These are phyloP conservation scores for Trypanosomatidae sp. DNA, from an alignment of 208 protist genomes.

Conservation along the genomic window DNA sequence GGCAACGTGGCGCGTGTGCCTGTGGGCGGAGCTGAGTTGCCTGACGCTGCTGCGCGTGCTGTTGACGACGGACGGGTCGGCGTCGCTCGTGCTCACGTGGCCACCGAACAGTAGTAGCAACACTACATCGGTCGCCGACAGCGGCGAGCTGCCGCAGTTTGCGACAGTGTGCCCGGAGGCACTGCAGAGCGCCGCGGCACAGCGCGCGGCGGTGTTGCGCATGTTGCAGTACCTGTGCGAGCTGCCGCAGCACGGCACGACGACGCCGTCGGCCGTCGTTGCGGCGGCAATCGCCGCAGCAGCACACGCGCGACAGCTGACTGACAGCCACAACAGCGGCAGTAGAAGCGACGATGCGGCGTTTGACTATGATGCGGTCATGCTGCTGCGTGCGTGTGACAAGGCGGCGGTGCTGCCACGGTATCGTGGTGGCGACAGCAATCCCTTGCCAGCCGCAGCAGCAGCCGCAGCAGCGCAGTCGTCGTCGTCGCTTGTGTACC, in stretches of 20 bases:
- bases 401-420: too few relatives aligned
- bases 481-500: too few relatives aligned
- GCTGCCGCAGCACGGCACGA: neutral
- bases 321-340: too few relatives aligned
- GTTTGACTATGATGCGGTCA: too few relatives aligned
- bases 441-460: too few relatives aligned
- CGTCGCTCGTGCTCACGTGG: constrained; percentile 2
- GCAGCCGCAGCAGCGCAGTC: too few relatives aligned
- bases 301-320: constrained; percentile 1
- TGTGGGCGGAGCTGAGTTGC: constrained; percentile 44
- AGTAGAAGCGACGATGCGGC: too few relatives aligned
- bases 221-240: constrained; percentile 45
- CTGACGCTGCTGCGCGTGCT: constrained; percentile 48
- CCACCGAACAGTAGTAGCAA: too few relatives aligned
- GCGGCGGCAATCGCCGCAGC: too few relatives aligned
- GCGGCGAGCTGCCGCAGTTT: constrained; percentile 1
- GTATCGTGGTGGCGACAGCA: too few relatives aligned
- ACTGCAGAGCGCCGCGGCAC: constrained; percentile 10
- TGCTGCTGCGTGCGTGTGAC: too few relatives aligned
- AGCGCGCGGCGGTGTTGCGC: constrained; percentile 13
- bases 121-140: too few relatives aligned
- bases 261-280: neutral
- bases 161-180: constrained; percentile 3
- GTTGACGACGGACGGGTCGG: constrained; percentile 6
- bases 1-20: neutral